Evolutionary conservation across 345 rosid species (phyloP), one percentile per base, ranked within the genome.

Genomic region (Populus deltoides): DNA sequence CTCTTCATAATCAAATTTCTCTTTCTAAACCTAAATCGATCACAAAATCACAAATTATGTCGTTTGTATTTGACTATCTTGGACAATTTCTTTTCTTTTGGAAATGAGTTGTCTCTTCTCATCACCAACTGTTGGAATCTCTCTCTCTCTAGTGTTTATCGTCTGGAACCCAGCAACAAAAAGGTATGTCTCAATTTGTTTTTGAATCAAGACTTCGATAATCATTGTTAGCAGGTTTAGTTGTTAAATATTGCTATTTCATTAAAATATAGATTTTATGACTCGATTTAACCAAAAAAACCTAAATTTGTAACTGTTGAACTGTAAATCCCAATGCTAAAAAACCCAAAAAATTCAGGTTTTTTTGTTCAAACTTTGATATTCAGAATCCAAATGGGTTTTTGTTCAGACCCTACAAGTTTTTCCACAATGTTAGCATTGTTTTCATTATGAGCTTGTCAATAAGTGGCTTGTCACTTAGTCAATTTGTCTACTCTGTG

Each of bases 341-440:
- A 1, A n/a, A n/a, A 57, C 0, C 27, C 0, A n/a, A 8, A 8
- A 2, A n/a, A n/a, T 3, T 55, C 0, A 43, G 11, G 11, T 11
- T 11, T 43, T 12, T 2, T 55, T 55, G 0, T 0, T 22, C 0
- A 3, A 20, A 22, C 62, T 22, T 55, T 18, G 9, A 22, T 22
- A 57, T 57, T 22, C 4, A 55, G 11, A n/a, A 3, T 55, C 13
- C 47, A 11, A 43, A 41, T 41, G 45, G 45, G 13, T 9, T 41
- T 31, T 41, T 9, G 45, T 9, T 41, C 45, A 41, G 2, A 41
- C 45, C 45, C 61, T 53, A 22, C 20, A 2, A 53, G 24, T 53
- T 53, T 53, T 53, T 24, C 24, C n/a, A 15, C 51, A 55, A n/a
- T 55, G 61, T 22, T 8, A 55, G 4, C 25, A 22, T 20, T 7